Evolutionary conservation across 352 stramenopile genomes (phyloP), one percentile per base, ranked within the genome.

Genomic region (Phytophthora uliginosa): DNA sequence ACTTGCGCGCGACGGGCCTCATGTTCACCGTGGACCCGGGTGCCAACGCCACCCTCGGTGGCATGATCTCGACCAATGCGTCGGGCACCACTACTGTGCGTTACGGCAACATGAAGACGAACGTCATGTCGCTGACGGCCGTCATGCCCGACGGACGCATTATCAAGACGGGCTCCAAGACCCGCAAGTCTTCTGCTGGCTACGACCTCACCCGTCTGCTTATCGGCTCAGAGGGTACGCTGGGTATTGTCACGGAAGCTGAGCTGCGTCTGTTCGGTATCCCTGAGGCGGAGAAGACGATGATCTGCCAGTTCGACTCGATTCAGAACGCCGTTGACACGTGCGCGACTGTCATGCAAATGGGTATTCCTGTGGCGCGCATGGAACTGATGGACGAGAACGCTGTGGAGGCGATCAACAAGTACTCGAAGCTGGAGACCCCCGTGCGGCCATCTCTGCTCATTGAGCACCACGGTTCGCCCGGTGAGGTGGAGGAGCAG

Each of bases 11-110:
- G 13, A 97, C 91, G 20, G 96, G 95, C 8, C 86, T 99, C 55
- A 97, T 97, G 78, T 99, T 99, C 77, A 87, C 97, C 7, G 94
- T 99, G n/a, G 98, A 99, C 74, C 98, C 98, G 1, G 98, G 98
- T 51, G 97, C 98, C 5, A 98, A 99, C 67, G 98, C 98, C 8
- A 98, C 93, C 17, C 80, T 99, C 22, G 98, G 98, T 24, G 97
- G 97, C n/a, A 99, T 99, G 97, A 86, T 93, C 56, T 84, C 92
- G 7, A 98, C 91, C 33, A 96, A 97, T 53, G 95, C 93, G 8
- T 98, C 91, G 7, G 93, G 93, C 34, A 97, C 91, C 5, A 98
- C 92, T 10, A 97, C 92, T 1, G 93, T 98, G 55, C 85, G 81
- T 8, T 99, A 98, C 66, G 97, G 97, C 50, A 99, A 98, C 67